Conservation (phyloP, 768 basidiomycete genomes). For the Hygrophorus russula region DNA sequence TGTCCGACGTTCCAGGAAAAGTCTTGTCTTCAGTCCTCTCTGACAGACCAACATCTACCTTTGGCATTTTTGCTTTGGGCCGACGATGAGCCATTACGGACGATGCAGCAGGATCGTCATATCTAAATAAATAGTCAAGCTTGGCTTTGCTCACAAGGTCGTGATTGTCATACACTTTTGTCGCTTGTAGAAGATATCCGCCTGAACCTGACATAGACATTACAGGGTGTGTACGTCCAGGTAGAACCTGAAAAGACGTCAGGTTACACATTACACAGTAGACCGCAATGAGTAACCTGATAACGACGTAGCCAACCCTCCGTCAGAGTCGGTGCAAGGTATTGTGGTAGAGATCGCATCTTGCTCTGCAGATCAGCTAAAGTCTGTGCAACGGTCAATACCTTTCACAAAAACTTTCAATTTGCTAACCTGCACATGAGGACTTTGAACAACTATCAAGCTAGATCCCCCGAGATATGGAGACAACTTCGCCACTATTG, state of each 20-base stretch:
- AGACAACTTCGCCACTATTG: slow-evolving; percentile 61
- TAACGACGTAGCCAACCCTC: slow-evolving; percentile 86
- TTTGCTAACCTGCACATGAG: slow-evolving; percentile 53
- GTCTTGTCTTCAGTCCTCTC: background rate
- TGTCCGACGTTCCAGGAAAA: too few relatives aligned
- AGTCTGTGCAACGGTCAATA: slow-evolving; percentile 29
- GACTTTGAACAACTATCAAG: slow-evolving; percentile 79
- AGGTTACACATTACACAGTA: background rate
- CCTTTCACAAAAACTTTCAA: background rate
- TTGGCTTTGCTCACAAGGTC: background rate
- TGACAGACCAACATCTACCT: background rate
- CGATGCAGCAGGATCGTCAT: slow-evolving; percentile 54
- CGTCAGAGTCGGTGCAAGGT: slow-evolving; percentile 68
- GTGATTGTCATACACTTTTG: slow-evolving; percentile 56
- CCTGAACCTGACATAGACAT: slow-evolving; percentile 89
- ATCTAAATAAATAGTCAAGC: slow-evolving; percentile 25
- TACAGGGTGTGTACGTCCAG: slow-evolving; percentile 89
- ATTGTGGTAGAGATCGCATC: slow-evolving; percentile 54
- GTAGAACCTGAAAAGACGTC: slow-evolving; percentile 47
- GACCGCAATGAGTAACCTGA: slow-evolving; percentile 39
- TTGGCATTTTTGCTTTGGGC: slow-evolving; percentile 20
- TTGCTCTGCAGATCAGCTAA: slow-evolving; percentile 69
- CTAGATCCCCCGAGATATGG: slow-evolving; percentile 81
- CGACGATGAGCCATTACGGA: slow-evolving; percentile 39
- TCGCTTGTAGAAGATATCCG: slow-evolving; percentile 75